These are phyloP conservation scores for Cyberlindnera maritima DNA, from an alignment of 805 yeast genomes.

Conservation along the genomic window DNA sequence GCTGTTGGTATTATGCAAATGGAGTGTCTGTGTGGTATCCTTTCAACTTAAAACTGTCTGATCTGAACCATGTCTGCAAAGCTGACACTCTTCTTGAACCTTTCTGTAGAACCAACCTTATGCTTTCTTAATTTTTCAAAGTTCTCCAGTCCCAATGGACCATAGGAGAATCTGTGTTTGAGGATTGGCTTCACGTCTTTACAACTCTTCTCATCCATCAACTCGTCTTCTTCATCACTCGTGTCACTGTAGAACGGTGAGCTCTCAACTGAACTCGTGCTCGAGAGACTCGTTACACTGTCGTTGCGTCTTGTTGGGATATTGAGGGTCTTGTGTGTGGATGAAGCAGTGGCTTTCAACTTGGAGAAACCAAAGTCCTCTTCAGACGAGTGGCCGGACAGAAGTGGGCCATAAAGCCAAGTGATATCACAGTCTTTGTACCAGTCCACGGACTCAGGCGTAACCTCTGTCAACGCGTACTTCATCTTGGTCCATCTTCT, in stretches of 20 bases:
- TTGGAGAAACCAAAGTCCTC: conserved; percentile 14
- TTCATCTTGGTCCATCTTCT: conserved; percentile 91
- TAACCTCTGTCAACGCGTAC: conserved; percentile 52
- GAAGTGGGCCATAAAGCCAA: conserved; percentile 88
- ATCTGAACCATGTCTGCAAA: conserved; percentile 29
- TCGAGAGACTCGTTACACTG: conserved; percentile 11
- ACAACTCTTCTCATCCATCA: conserved; percentile 3
- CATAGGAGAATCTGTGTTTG: conserved; percentile 15
- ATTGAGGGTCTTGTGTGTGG: background rate
- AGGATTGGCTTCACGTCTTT: conserved; percentile 22
- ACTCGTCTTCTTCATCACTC: conserved; percentile 13
- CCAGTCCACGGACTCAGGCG: conserved; percentile 91
- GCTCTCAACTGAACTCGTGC: conserved; percentile 10
- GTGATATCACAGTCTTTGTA: conserved; percentile 91
- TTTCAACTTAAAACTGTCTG: conserved; percentile 25
- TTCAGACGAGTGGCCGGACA: conserved; percentile 10
- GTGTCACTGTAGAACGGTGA: conserved; percentile 16
- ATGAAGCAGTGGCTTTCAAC: background rate
- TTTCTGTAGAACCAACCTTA: background rate
- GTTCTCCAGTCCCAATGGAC: conserved; percentile 11
- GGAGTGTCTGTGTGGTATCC: background rate
- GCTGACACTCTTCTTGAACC: conserved; percentile 24
- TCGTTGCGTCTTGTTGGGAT: conserved; percentile 4
- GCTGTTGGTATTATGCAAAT: no score
- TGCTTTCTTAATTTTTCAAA: conserved; percentile 6